Evolutionary conservation across 345 rosid genomes (phyloP).

Genomic region (Arabis alpina): DNA sequence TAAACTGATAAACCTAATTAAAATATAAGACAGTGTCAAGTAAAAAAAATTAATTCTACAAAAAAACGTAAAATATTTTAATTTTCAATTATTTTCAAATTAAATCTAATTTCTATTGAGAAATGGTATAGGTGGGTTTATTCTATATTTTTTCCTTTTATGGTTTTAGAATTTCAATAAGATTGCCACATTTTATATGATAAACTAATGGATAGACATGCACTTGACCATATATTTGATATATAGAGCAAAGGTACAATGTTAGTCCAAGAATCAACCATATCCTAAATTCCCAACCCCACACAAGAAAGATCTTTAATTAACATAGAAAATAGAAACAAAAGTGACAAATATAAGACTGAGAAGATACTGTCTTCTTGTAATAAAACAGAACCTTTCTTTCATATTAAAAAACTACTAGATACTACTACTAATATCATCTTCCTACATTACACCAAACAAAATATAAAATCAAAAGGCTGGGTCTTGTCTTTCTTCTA

Average conservation of each 20-base stretch:
- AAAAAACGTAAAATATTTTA: too few relatives aligned
- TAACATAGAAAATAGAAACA: conserved; percentile 53
- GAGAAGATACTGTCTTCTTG: conserved; percentile 53
- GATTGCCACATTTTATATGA: neutral
- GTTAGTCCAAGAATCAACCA: conserved; percentile 43
- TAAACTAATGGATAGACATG: conserved; percentile 19
- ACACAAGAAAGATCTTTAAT: conserved; percentile 43
- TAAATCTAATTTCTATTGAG: too few relatives aligned
- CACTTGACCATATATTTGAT: conserved; percentile 10
- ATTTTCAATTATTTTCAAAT: too few relatives aligned
- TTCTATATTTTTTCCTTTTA: neutral
- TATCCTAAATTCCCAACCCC: conserved; percentile 53
- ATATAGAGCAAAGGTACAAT: conserved; percentile 29
- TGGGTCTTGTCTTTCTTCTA: conserved; percentile 5
- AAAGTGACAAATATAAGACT: conserved; percentile 34
- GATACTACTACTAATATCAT: conserved; percentile 40
- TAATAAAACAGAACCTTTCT: conserved; percentile 47
- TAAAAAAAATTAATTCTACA: too few relatives aligned
- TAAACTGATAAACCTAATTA: too few relatives aligned
- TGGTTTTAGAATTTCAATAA: neutral
- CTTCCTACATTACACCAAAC: conserved; percentile 36
- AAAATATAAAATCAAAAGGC: conserved; percentile 10
- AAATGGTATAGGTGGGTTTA: neutral
- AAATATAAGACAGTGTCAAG: too few relatives aligned
- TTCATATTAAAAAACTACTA: conserved; percentile 22